These are phyloP conservation scores for Apophysomyces variabilis DNA, from an alignment of 371 early-diverging fungal species.

Conservation along the genomic window DNA sequence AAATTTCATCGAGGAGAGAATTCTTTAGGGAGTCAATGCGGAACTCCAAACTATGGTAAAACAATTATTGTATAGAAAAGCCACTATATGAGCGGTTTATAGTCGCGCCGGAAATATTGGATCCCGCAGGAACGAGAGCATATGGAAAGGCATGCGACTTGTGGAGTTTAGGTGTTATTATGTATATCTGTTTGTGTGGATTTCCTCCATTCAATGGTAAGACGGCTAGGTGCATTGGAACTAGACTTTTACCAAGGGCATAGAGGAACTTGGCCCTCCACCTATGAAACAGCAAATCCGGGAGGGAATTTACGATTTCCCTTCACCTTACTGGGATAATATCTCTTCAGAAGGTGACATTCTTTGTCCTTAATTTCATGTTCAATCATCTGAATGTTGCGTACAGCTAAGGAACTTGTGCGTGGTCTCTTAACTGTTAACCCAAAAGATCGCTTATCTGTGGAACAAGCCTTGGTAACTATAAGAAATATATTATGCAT, in stretches of 20 bases:
- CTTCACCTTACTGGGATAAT: slow-evolving; percentile 82
- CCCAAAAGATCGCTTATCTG: slow-evolving; percentile 47
- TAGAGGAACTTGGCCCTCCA: slow-evolving; percentile 25
- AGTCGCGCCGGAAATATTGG: slow-evolving; percentile 95
- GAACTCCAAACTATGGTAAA: slow-evolving; percentile 96
- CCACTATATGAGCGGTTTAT: neutral
- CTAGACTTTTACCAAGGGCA: neutral
- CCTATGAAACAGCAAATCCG: slow-evolving; percentile 70
- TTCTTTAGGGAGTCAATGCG: slow-evolving; percentile 83
- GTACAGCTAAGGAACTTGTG: slow-evolving; percentile 64
- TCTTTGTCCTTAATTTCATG: neutral
- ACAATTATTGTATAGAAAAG: neutral
- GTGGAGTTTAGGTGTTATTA: slow-evolving; percentile 99
- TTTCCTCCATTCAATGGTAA: slow-evolving; percentile 90
- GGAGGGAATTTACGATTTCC: slow-evolving; percentile 79
- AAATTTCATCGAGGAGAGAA: slow-evolving; percentile 68
- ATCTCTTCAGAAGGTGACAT: slow-evolving; percentile 68
- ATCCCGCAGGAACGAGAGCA: slow-evolving; percentile 57
- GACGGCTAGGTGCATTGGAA: neutral
- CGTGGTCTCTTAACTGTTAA: slow-evolving; percentile 58
- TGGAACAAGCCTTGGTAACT: slow-evolving; percentile 45
- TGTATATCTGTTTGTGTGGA: slow-evolving; percentile 96
- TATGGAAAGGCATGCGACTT: slow-evolving; percentile 93
- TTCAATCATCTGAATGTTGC: neutral
- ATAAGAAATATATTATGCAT: neutral